Base-by-base conservation (phyloP, 345 rosid genomes). In the Corymbia maculata region DNA sequence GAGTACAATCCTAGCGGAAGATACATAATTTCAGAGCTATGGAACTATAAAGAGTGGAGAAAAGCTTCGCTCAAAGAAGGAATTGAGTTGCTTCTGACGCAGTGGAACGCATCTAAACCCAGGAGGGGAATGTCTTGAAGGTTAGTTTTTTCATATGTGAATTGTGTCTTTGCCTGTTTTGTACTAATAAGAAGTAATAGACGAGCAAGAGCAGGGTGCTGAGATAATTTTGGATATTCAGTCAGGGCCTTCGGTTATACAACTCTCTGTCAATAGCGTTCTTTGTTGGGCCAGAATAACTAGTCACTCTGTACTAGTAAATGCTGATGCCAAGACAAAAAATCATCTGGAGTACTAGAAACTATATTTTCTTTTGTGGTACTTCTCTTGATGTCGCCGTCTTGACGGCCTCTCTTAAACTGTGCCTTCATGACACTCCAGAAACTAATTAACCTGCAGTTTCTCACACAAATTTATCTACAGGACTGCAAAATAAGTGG, bases 1-100 rank as follows among this genome's bases (percentile, higher is more conserved):
- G 99, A 97, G 86, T 95, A 94, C 93, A 97, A 97, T 87, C 98
- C 99, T 2, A 97, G 99, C 88, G 99, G 99, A 88, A 94, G 97
- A 89, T 97, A 96, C 86, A 91, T 96, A 79, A 93, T 89, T 89
- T 93, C 97, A 4, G 98, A 98, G 92, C 80, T 97, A 88, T 98
- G 99, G 98, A 95, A 95, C 92, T 94, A 94, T 86, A 88, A 59
- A 85, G 96, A 95, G 87, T 93, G 93, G 82, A 95, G 92, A 88
- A 95, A 89, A 90, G 98, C 98, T 15, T 80, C 94, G 28, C 91
- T 97, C 89, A 88, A 92, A 89, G 98, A 97, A 88, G 97, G 98
- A 68, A 95, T 92, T 51, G 75, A 89, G 64, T 91, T 85, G 88
- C 87, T 98, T 87, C 88, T 98, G 90, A 91, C 94, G 86, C 88